Evolutionary conservation across 176 grass and related monocot genomes (phyloP).

Genomic region (Triticum monococcum): DNA sequence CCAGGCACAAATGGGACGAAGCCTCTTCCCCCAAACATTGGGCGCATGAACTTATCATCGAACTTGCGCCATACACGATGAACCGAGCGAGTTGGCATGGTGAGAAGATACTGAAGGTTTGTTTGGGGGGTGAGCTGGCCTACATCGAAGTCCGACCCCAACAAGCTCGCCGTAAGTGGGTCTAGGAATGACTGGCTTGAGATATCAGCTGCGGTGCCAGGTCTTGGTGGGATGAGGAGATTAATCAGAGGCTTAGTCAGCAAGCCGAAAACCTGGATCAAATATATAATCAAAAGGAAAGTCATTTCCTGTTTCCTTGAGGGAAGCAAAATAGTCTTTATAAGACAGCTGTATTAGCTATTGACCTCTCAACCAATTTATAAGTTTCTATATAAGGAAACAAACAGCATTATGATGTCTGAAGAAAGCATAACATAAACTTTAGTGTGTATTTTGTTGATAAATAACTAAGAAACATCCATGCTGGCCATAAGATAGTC

Average conservation of each 20-base stretch:
- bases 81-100: conserved; percentile 63
- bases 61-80: conserved; percentile 91
- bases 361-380: neutral
- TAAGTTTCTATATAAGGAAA: conserved; percentile 25
- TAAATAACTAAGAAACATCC: neutral
- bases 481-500: neutral
- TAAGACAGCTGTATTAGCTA: neutral
- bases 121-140: conserved; percentile 36
- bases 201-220: conserved; percentile 37
- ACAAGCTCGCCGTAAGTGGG: conserved; percentile 56
- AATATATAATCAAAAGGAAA: conserved; percentile 37
- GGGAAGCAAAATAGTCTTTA: neutral
- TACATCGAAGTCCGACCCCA: conserved; percentile 52
- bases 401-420: neutral
- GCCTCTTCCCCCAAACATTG: conserved; percentile 77
- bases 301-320: neutral
- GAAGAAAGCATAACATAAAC: neutral
- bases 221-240: conserved; percentile 59
- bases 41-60: conserved; percentile 81
- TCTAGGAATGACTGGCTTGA: conserved; percentile 61
- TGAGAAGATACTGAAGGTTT: conserved; percentile 61
- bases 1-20: conserved; percentile 85
- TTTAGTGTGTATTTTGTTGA: neutral
- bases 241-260: conserved; percentile 81
- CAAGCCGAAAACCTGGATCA: conserved; percentile 77